Percentiles rank a stretch among this genome's conserved stretches.
phyloP scores from a whole-genome alignment of 1,284 basidiomycete species.

The Boletus holoroseus region DNA sequence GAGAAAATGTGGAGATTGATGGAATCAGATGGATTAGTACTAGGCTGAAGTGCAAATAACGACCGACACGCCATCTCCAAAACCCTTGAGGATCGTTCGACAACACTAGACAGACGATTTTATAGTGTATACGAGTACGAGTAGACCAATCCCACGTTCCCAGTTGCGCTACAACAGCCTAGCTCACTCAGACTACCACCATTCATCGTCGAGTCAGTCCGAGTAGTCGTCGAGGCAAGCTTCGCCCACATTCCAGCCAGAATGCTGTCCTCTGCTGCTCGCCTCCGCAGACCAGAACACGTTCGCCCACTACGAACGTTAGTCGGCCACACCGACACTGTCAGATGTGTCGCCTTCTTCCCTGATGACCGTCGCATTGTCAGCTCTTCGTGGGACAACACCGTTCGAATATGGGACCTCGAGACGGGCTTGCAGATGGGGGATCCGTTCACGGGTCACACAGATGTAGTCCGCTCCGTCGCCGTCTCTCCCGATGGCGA shows the following conservation, averaged over 20 bases:
- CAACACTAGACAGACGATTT: not conserved
- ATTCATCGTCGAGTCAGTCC: not conserved
- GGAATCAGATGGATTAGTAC: not conserved
- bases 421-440: constrained; percentile 15
- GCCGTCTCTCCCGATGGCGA: constrained; percentile 28
- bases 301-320: constrained; percentile 27
- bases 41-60: not conserved
- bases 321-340: constrained; percentile 26
- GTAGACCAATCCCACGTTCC: constrained; percentile 1
- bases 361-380: constrained; percentile 26
- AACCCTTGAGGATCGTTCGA: not conserved
- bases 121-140: not conserved
- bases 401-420: constrained; percentile 31
- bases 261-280: constrained; percentile 26
- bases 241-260: not conserved
- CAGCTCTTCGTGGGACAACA: constrained; percentile 30
- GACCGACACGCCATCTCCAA: not conserved
- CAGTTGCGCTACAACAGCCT: not conserved
- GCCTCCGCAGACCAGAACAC: constrained; percentile 27
- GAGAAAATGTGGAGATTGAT: not conserved
- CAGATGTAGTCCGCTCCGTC: constrained; percentile 32
- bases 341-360: constrained; percentile 31
- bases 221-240: not conserved
- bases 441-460: constrained; percentile 24
- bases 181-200: not conserved